phyloP scores from a whole-genome alignment of 495 filamentous ascomycete genomes.

The Barbatosphaeria neglecta region DNA sequence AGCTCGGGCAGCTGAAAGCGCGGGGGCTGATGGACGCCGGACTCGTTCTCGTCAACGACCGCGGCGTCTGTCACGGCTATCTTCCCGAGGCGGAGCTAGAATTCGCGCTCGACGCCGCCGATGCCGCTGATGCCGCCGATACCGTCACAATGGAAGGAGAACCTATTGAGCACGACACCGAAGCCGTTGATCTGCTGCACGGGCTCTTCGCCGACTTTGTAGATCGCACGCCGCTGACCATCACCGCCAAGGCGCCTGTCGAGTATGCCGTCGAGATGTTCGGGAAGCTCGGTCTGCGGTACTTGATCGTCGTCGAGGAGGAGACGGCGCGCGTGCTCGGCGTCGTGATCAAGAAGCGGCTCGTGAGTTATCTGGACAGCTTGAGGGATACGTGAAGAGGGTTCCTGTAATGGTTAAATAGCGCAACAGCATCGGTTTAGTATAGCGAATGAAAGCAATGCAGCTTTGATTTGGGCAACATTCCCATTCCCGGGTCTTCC shows the following conservation, averaged over 20 bases:
- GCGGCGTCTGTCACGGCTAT: constrained; percentile 40
- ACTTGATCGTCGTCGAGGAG: constrained; percentile 39
- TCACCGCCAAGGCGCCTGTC: constrained; percentile 40
- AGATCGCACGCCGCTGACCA: constrained; percentile 39
- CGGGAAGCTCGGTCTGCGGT: constrained; percentile 40
- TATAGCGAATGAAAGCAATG: neutral
- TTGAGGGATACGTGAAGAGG: constrained; percentile 3
- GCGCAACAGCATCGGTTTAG: neutral
- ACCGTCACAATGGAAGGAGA: constrained; percentile 4
- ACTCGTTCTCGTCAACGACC: constrained; percentile 39
- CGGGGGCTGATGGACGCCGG: constrained; percentile 46
- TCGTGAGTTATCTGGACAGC: constrained; percentile 22
- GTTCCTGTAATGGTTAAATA: neutral
- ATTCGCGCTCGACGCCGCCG: constrained; percentile 28
- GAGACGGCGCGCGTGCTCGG: constrained; percentile 25
- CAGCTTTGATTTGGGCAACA: no score
- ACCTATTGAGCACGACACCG: constrained; percentile 7
- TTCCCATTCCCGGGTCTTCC: no score
- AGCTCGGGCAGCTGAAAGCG: constrained; percentile 32
- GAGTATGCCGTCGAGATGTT: constrained; percentile 50
- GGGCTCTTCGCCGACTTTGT: constrained; percentile 32
- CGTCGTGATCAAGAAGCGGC: constrained; percentile 27
- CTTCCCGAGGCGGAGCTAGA: constrained; percentile 43
- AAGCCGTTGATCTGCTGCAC: constrained; percentile 30
- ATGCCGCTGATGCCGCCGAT: no score